Evolutionary conservation across 495 filamentous ascomycete genomes (phyloP).

Genomic region (Bathelium albidoporum): DNA sequence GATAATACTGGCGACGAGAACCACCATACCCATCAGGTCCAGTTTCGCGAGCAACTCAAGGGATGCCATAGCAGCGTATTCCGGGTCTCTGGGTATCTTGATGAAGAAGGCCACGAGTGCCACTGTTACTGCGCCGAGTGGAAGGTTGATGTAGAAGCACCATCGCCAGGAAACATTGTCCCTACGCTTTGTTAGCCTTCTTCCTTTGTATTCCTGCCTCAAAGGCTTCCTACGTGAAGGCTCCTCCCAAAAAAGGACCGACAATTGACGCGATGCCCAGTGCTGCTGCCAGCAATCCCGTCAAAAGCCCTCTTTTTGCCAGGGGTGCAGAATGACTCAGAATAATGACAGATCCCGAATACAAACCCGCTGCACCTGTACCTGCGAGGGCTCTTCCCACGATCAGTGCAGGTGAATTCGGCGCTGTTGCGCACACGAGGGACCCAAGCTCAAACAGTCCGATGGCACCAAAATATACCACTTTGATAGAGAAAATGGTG

Average conservation of each 20-base stretch:
- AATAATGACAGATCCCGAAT: slow-evolving; percentile 74
- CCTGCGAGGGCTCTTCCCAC: slow-evolving; percentile 79
- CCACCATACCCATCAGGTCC: slow-evolving; percentile 54
- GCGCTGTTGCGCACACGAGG: slow-evolving; percentile 70
- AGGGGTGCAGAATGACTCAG: slow-evolving; percentile 67
- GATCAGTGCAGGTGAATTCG: slow-evolving; percentile 65
- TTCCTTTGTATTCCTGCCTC: slow-evolving; percentile 16
- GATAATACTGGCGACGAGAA: slow-evolving; percentile 65
- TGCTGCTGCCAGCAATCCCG: slow-evolving; percentile 65
- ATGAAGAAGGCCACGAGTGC: slow-evolving; percentile 53
- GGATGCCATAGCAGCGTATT: slow-evolving; percentile 55
- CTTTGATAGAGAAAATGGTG: slow-evolving; percentile 37
- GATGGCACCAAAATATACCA: slow-evolving; percentile 60
- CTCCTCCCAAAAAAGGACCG: slow-evolving; percentile 30
- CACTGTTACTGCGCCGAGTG: slow-evolving; percentile 53
- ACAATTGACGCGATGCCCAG: slow-evolving; percentile 59
- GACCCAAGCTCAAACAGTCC: slow-evolving; percentile 74
- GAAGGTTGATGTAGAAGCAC: slow-evolving; percentile 71
- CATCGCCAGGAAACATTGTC: slow-evolving; percentile 61
- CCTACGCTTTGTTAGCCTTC: slow-evolving; percentile 47
- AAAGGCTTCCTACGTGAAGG: slow-evolving; percentile 25
- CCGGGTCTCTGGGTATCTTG: slow-evolving; percentile 62
- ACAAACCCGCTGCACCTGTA: slow-evolving; percentile 73
- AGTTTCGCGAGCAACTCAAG: slow-evolving; percentile 43
- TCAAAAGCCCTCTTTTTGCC: slow-evolving; percentile 58